Percentiles rank a stretch among this genome's conserved stretches.
These are phyloP conservation scores for Ogataea ganodermae DNA, from an alignment of 805 yeast genomes.

Conservation along the genomic window DNA sequence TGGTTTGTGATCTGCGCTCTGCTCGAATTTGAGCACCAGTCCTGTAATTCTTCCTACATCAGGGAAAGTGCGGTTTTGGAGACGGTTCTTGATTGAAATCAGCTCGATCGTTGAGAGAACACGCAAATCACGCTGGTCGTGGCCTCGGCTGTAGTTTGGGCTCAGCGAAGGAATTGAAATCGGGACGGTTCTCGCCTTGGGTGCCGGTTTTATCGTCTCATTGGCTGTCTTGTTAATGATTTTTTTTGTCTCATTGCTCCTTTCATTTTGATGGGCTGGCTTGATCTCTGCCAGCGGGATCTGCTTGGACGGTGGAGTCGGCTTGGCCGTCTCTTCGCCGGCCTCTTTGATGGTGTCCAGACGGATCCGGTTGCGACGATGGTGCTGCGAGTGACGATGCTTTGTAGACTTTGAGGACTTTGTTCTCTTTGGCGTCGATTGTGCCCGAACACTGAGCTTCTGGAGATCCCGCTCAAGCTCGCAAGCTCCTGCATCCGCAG, in stretches of 20 bases:
- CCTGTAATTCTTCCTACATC: slow-evolving; percentile 24
- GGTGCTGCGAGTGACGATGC: slow-evolving; percentile 4
- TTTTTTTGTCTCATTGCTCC: background rate
- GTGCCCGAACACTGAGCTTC: background rate
- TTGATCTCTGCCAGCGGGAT: background rate
- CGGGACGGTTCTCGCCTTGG: slow-evolving; percentile 6
- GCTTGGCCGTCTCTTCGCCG: background rate
- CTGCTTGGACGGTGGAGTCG: background rate
- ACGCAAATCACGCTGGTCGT: slow-evolving; percentile 17
- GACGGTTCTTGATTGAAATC: slow-evolving; percentile 22
- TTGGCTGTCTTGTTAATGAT: background rate
- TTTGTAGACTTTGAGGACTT: background rate
- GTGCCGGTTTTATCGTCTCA: background rate
- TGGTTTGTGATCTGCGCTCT: slow-evolving; percentile 13
- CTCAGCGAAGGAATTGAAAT: slow-evolving; percentile 16
- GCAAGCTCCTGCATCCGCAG: background rate
- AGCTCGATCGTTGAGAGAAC: slow-evolving; percentile 20
- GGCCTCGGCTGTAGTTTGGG: slow-evolving; percentile 14
- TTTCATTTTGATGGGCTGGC: background rate
- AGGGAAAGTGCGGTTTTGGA: slow-evolving; percentile 15
- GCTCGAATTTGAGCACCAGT: slow-evolving; percentile 23
- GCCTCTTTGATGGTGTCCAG: slow-evolving; percentile 14
- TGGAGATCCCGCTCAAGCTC: background rate
- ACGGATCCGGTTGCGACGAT: background rate
- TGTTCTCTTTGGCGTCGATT: slow-evolving; percentile 1